These are phyloP conservation scores for Aureobasidium pullulans DNA, from an alignment of 2,329 filamentous ascomycete genomes.

Conservation along the genomic window DNA sequence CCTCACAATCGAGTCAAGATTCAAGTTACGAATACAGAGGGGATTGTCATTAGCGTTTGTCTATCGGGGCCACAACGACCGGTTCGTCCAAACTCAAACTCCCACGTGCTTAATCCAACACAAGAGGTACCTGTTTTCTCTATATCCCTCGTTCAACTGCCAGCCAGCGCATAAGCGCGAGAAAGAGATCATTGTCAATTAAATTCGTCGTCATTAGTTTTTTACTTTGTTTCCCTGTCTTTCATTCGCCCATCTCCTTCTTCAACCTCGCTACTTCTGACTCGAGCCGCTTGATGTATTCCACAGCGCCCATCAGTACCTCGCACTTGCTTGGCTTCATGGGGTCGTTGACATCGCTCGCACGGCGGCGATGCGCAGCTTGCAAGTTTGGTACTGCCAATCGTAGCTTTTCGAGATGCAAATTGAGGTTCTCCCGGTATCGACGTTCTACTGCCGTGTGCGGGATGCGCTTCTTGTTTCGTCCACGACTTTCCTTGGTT, in stretches of 20 bases:
- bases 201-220: neutral
- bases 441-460: slow-evolving; percentile 30
- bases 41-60: neutral
- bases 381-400: slow-evolving; percentile 26
- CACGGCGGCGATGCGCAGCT: slow-evolving; percentile 17
- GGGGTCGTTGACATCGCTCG: slow-evolving; percentile 15
- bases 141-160: neutral
- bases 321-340: slow-evolving; percentile 31
- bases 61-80: neutral
- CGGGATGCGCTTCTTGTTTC: slow-evolving; percentile 29
- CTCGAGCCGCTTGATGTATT: slow-evolving; percentile 25
- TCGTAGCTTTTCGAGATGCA: slow-evolving; percentile 28
- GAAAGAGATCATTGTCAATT: neutral
- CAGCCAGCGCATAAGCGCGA: neutral
- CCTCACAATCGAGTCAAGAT: neutral
- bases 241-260: slow-evolving; percentile 18
- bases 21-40: neutral
- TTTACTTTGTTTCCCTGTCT: neutral
- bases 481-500: slow-evolving; percentile 17
- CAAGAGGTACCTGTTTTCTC: neutral
- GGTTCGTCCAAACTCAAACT: neutral
- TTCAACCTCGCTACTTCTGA: slow-evolving; percentile 23
- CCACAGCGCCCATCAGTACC: slow-evolving; percentile 28
- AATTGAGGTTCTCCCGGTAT: slow-evolving; percentile 31
- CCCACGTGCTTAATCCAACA: neutral